Base-by-base conservation (phyloP, 768 basidiomycete species). In the Punctularia strigosozonata region DNA sequence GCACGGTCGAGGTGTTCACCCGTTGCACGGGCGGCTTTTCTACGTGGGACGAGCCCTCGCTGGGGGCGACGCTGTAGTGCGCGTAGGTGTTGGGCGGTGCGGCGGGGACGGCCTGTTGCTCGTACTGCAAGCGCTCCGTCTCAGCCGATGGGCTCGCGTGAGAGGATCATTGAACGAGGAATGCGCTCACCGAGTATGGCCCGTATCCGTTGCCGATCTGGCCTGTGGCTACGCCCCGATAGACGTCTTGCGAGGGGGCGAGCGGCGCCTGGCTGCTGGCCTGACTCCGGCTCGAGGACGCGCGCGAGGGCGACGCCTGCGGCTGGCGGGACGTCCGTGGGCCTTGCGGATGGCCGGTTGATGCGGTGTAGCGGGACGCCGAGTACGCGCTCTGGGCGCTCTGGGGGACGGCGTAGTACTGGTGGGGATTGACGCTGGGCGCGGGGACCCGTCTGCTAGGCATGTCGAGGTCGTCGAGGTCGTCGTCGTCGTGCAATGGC, bases 161-260 rank as follows among this genome's bases (percentile, higher is more conserved):
- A 10, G 28, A 15, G 15, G n/a, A 17, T 12, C 30, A 20, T 17
- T 12, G 15, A 10, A 40, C 13, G 30, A 3, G 37, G 41, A 30
- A 1, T 26, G 31, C 10, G 64, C 78, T 42, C 48, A 88, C 86
- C n/a, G 84, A 78, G 62, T 89, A 89, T 19, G 87, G 87, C 8
- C 87, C 87, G 65, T 88, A 89, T 14, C 75, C 77, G 19, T 73
- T 71, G 4, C 87, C 87, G 51, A 90, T 83, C 24, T 65, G 64
- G 6, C 86, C 87, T 22, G 69, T 80, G 1, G 83, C 84, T n/a
- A 89, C 84, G 33, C 83, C 80, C 45, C 75, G 78, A 7, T 80
- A 73, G 33, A 83, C 77, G 17, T 74, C 74, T 37, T 65, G 46
- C 66, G 68, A 43, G 46, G 48, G 41, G 53, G 58, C 30, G 51